phyloP scores from a whole-genome alignment of 2,329 filamentous ascomycete genomes.

The Beauveria caledonica region DNA sequence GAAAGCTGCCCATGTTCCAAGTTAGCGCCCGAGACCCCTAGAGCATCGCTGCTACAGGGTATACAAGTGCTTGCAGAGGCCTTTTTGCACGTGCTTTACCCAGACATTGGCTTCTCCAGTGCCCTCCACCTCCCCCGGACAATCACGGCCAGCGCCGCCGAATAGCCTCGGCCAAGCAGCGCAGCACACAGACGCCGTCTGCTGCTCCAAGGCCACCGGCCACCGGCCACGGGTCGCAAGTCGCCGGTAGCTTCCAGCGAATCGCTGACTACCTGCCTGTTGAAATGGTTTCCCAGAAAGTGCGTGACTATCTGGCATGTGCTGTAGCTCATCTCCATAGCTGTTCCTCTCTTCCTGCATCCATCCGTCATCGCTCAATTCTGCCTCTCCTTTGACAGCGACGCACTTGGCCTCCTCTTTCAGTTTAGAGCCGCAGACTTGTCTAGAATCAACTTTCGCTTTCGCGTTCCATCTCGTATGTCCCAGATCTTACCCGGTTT shows the following conservation, averaged over 20 bases:
- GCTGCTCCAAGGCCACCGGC: not conserved
- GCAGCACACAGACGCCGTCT: not conserved
- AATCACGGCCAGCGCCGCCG: conserved; percentile 5
- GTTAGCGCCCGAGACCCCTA: not conserved
- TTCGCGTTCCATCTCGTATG: not conserved
- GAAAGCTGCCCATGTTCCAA: no score
- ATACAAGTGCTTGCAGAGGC: not conserved
- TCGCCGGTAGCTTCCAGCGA: not conserved
- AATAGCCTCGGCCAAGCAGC: conserved; percentile 4
- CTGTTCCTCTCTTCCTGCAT: not conserved
- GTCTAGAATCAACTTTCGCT: not conserved
- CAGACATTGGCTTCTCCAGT: not conserved
- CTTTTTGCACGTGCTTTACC: not conserved
- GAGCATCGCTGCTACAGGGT: not conserved
- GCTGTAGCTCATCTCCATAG: not conserved
- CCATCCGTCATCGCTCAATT: not conserved
- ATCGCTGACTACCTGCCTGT: not conserved
- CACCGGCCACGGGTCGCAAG: not conserved
- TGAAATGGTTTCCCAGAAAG: not conserved
- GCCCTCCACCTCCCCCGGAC: not conserved
- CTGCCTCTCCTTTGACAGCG: not conserved
- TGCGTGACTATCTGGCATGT: conserved; percentile 1
- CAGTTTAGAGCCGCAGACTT: not conserved
- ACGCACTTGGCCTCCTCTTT: not conserved
- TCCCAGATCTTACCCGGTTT: not conserved